Evolutionary conservation across 2,329 filamentous ascomycete genomes (phyloP).

Genomic region (Sporothrix pseudoabietina): DNA sequence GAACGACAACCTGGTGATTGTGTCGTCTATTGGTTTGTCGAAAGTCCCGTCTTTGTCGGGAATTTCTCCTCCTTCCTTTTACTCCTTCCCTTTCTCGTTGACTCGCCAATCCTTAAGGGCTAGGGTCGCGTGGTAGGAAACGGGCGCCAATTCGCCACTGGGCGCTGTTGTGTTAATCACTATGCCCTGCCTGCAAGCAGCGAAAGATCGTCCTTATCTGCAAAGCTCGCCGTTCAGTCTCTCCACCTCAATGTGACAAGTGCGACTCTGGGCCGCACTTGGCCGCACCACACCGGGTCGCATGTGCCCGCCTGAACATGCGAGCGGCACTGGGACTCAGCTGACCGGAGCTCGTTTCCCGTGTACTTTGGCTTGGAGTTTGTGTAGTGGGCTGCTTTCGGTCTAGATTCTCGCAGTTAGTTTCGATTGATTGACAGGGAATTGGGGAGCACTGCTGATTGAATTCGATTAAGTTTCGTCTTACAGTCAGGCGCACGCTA

Average conservation of each 20-base stretch:
- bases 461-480: background rate
- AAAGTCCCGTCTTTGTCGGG: background rate
- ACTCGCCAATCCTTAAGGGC: slow-evolving; percentile 1
- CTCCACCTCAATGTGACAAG: slow-evolving; percentile 2
- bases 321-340: background rate
- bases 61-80: background rate
- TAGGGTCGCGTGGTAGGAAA: slow-evolving; percentile 13
- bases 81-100: background rate
- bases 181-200: background rate
- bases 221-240: slow-evolving; percentile 2
- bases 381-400: background rate
- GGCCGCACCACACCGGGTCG: slow-evolving; percentile 12
- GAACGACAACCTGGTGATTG: slow-evolving; percentile 4
- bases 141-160: background rate
- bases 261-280: background rate
- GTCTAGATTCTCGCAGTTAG: background rate
- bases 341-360: background rate
- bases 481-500: background rate
- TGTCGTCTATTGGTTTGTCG: background rate
- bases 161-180: background rate
- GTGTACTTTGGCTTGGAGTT: background rate
- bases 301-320: slow-evolving; percentile 4
- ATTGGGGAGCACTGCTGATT: background rate
- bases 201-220: slow-evolving; percentile 18
- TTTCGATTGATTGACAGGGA: background rate